phyloP scores from a whole-genome alignment of 352 stramenopile species.

The Phytophthora citrophthora region DNA sequence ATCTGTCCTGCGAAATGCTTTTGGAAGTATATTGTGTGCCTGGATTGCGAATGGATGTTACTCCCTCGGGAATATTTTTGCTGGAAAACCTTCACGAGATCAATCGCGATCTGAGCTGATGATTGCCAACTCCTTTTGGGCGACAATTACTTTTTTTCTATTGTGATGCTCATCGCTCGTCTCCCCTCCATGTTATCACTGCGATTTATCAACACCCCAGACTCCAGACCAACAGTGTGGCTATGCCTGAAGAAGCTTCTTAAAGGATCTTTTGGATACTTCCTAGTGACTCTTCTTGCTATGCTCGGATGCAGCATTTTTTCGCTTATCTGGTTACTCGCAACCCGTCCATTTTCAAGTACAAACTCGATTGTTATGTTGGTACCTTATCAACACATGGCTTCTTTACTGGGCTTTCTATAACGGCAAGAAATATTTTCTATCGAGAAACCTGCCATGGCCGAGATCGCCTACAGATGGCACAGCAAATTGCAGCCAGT shows the following conservation, averaged over 20 bases:
- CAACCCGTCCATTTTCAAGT: neutral
- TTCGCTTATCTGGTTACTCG: slow-evolving; percentile 1
- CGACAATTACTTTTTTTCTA: neutral
- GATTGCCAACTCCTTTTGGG: slow-evolving; percentile 11
- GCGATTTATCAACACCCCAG: slow-evolving; percentile 7
- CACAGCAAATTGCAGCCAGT: too few relatives aligned
- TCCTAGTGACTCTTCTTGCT: neutral
- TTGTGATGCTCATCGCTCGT: slow-evolving; percentile 8
- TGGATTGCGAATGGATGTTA: slow-evolving; percentile 19
- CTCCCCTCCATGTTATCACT: slow-evolving; percentile 8
- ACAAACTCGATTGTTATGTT: slow-evolving; percentile 16
- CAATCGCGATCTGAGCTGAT: slow-evolving; percentile 11
- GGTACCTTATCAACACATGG: neutral
- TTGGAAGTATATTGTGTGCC: slow-evolving; percentile 11
- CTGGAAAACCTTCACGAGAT: slow-evolving; percentile 8
- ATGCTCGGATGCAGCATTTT: neutral
- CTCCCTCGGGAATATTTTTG: slow-evolving; percentile 20
- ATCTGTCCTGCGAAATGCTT: slow-evolving; percentile 1
- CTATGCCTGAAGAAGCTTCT: slow-evolving; percentile 18
- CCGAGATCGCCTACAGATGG: neutral
- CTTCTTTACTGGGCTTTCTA: slow-evolving; percentile 11
- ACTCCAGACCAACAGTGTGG: slow-evolving; percentile 9
- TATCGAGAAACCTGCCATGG: slow-evolving; percentile 19
- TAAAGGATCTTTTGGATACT: neutral
- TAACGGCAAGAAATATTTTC: slow-evolving; percentile 3